Evolutionary conservation across 1,284 basidiomycete genomes (phyloP).

Genomic region (Microbotryum scabiosae): DNA sequence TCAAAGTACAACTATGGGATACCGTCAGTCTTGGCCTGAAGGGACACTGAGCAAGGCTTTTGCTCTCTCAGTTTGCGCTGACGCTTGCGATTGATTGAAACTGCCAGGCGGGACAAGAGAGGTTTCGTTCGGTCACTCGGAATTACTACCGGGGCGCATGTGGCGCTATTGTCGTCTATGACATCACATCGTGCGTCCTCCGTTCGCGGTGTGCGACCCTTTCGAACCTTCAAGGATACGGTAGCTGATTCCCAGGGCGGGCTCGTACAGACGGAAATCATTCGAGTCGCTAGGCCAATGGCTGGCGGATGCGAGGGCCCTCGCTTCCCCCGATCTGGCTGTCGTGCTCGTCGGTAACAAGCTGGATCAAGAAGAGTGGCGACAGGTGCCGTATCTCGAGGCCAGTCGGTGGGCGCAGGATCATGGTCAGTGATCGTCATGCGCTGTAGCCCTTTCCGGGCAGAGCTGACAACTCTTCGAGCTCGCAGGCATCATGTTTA

Average conservation of each 20-base stretch:
- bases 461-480: no score
- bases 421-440: slow-evolving; percentile 55
- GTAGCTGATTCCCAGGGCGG: neutral
- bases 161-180: slow-evolving; percentile 86
- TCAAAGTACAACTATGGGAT: slow-evolving; percentile 70
- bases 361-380: slow-evolving; percentile 82
- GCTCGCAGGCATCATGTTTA: slow-evolving; percentile 68
- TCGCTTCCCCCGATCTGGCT: slow-evolving; percentile 78
- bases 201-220: neutral
- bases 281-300: slow-evolving; percentile 51
- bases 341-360: slow-evolving; percentile 93
- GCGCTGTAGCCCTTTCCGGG: neutral
- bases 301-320: slow-evolving; percentile 81
- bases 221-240: neutral
- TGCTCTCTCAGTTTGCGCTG: no score
- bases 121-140: slow-evolving; percentile 92
- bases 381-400: slow-evolving; percentile 90
- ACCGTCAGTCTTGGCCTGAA: slow-evolving; percentile 44
- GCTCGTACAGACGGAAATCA: slow-evolving; percentile 27
- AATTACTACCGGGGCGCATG: slow-evolving; percentile 95
- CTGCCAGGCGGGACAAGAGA: slow-evolving; percentile 70
- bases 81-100: neutral
- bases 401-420: slow-evolving; percentile 90
- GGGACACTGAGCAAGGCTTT: no score
- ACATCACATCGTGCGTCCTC: slow-evolving; percentile 56